These are phyloP conservation scores for Coemansia sp. DNA, from an alignment of 192 early-diverging fungal species.

Conservation along the genomic window DNA sequence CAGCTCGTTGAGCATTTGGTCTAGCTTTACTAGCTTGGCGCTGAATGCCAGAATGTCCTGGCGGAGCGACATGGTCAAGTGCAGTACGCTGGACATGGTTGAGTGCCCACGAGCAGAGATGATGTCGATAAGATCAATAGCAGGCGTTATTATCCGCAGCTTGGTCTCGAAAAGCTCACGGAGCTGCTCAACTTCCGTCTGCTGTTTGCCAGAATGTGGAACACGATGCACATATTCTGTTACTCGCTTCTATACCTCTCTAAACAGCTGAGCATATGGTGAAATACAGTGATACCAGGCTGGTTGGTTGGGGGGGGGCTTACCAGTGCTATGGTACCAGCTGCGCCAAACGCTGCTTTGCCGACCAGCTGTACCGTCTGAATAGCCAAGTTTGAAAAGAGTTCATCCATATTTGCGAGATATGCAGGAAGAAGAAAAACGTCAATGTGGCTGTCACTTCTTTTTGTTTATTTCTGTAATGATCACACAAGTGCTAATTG, in stretches of 20 bases:
- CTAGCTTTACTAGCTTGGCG: conserved; percentile 20
- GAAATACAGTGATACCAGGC: neutral
- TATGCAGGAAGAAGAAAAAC: too few species aligned
- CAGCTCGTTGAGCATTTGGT: conserved; percentile 2
- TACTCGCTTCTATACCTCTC: conserved; percentile 24
- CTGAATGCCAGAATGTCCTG: conserved; percentile 55
- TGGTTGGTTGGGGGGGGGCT: neutral
- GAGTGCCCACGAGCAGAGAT: conserved; percentile 63
- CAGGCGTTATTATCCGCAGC: conserved; percentile 60
- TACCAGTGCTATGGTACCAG: conserved; percentile 47
- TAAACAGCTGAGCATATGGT: neutral
- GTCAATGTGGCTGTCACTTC: neutral
- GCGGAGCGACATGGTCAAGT: conserved; percentile 56
- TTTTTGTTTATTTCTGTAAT: conserved; percentile 5
- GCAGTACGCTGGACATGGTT: conserved; percentile 56
- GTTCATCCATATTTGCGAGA: conserved; percentile 55
- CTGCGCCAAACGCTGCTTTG: conserved; percentile 58
- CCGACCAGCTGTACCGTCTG: conserved; percentile 61
- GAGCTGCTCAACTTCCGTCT: conserved; percentile 38
- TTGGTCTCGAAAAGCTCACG: conserved; percentile 53
- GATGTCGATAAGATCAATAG: conserved; percentile 67
- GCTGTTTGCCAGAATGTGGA: conserved; percentile 16
- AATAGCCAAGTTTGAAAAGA: conserved; percentile 62
- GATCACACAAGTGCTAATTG: conserved; percentile 18
- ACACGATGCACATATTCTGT: conserved; percentile 44